These are phyloP conservation scores for Hippophae rhamnoides DNA, from an alignment of 306 rosid species.

Conservation along the genomic window DNA sequence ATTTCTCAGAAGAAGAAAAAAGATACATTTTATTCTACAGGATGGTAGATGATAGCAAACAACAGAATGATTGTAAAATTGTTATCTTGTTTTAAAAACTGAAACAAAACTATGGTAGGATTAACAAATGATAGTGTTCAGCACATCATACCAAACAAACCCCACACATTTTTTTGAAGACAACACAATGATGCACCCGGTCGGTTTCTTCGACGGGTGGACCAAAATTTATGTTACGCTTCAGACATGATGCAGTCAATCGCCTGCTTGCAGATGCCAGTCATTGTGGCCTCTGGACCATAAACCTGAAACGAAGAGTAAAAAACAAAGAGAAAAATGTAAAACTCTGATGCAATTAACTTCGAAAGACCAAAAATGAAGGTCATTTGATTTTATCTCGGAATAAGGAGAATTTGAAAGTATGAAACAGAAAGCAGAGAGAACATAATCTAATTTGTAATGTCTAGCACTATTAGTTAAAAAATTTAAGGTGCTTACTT, in stretches of 20 bases:
- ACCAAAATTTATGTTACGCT: slow-evolving; percentile 15
- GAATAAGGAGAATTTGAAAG: neutral
- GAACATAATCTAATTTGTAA: neutral
- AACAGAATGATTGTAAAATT: too few species aligned
- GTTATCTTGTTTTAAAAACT: too few species aligned
- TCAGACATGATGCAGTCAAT: slow-evolving; percentile 58
- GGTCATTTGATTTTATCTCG: neutral
- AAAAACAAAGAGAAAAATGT: slow-evolving; percentile 1
- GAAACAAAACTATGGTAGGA: too few species aligned
- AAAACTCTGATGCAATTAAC: neutral
- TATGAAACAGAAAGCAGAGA: neutral
- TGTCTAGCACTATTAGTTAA: neutral
- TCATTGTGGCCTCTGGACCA: slow-evolving; percentile 89
- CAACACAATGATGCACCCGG: neutral
- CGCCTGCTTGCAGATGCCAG: slow-evolving; percentile 80
- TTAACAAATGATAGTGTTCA: too few species aligned
- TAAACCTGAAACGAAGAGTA: slow-evolving; percentile 45
- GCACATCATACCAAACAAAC: neutral
- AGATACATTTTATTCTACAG: too few species aligned
- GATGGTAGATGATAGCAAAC: too few species aligned
- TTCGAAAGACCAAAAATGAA: neutral
- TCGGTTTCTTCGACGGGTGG: neutral
- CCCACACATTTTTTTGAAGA: neutral
- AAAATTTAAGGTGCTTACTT: neutral
- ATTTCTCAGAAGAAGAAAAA: too few species aligned